Evolutionary conservation across 2,329 filamentous ascomycete genomes (phyloP).

Genomic region (Microcyclospora pomicola): DNA sequence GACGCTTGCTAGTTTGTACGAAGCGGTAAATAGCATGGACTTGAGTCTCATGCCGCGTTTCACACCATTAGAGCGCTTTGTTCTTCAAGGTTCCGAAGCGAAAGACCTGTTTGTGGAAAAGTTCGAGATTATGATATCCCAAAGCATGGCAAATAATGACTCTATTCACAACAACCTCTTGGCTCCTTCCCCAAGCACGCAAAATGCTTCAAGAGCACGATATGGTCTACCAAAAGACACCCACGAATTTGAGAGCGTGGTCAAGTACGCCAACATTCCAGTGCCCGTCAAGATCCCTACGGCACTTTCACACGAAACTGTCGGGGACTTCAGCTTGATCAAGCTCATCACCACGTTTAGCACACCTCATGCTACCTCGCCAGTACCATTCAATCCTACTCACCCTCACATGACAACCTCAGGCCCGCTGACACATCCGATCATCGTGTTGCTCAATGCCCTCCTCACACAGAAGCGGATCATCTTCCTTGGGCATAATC

Average conservation of each 20-base stretch:
- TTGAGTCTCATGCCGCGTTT: slow-evolving; percentile 82
- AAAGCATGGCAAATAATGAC: slow-evolving; percentile 57
- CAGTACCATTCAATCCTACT: slow-evolving; percentile 62
- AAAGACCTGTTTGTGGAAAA: slow-evolving; percentile 97
- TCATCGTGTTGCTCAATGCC: slow-evolving; percentile 88
- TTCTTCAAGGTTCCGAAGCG: slow-evolving; percentile 80
- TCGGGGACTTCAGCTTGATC: slow-evolving; percentile 93
- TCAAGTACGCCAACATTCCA: slow-evolving; percentile 91
- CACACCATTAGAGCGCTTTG: slow-evolving; percentile 67
- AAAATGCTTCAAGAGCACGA: slow-evolving; percentile 40
- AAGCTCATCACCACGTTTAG: slow-evolving; percentile 95
- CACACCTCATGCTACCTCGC: slow-evolving; percentile 63
- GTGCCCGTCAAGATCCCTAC: slow-evolving; percentile 95
- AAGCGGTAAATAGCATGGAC: slow-evolving; percentile 94
- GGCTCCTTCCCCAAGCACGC: slow-evolving; percentile 35
- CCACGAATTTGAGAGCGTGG: slow-evolving; percentile 91
- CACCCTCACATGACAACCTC: slow-evolving; percentile 91
- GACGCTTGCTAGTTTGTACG: slow-evolving; percentile 75
- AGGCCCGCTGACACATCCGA: slow-evolving; percentile 77
- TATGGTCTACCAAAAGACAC: slow-evolving; percentile 83
- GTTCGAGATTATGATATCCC: slow-evolving; percentile 86
- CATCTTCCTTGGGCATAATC: slow-evolving; percentile 89
- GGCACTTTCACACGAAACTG: slow-evolving; percentile 84
- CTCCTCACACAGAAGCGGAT: slow-evolving; percentile 92
- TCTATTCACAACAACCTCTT: slow-evolving; percentile 13